Percentiles rank a stretch among this genome's conserved stretches.
phyloP scores from a whole-genome alignment of 2,329 filamentous ascomycete species.

The Aurifilum marmelostoma region DNA sequence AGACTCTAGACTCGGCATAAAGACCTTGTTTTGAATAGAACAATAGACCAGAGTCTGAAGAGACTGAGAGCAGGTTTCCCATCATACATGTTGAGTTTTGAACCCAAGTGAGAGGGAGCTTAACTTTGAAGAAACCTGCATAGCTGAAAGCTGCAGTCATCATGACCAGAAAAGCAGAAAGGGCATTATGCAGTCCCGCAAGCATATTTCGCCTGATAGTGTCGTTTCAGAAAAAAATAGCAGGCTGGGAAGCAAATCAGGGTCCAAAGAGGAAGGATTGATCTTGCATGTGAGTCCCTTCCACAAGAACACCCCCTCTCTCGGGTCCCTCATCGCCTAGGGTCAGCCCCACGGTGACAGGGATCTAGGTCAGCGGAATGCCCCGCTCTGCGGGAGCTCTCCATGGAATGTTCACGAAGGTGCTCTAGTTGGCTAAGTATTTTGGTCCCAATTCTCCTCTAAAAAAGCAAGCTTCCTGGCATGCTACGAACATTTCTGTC shows the following conservation, averaged over 20 bases:
- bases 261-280: not conserved
- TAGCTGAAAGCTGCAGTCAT: not conserved
- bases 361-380: conserved; percentile 13
- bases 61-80: not conserved
- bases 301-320: too few relatives aligned
- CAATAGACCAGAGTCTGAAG: not conserved
- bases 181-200: not conserved
- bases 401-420: conserved; percentile 29
- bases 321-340: not conserved
- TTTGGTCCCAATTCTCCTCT: not conserved
- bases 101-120: not conserved
- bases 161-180: not conserved
- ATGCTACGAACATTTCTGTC: not conserved
- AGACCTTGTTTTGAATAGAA: not conserved
- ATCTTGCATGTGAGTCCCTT: conserved; percentile 6
- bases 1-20: not conserved
- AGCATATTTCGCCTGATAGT: not conserved
- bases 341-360: conserved; percentile 15
- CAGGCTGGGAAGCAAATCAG: not conserved
- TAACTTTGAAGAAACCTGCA: not conserved
- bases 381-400: conserved; percentile 24
- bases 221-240: not conserved
- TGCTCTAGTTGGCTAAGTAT: not conserved
- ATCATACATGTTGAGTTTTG: not conserved
- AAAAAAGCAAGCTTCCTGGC: not conserved